Conservation (phyloP, 2,329 filamentous ascomycete species). For the Emmonsia crescens region DNA sequence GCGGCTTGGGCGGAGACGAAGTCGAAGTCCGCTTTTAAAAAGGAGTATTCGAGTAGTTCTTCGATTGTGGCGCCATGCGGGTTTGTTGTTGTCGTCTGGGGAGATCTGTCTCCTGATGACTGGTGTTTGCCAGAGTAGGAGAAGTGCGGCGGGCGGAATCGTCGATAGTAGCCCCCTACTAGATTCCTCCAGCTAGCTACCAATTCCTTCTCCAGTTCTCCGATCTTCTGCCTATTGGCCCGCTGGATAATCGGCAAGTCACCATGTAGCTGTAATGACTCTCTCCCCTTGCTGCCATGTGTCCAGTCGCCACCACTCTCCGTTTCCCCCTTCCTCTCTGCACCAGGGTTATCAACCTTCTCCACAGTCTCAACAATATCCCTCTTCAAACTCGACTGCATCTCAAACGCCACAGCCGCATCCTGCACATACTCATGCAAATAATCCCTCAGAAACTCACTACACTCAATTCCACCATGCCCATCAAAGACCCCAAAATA, state of each 20-base stretch:
- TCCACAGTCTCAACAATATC: slow-evolving; percentile 11
- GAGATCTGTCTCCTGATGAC: slow-evolving; percentile 22
- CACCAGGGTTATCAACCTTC: not conserved
- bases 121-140: slow-evolving; percentile 31
- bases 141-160: slow-evolving; percentile 78
- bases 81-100: slow-evolving; percentile 12
- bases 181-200: slow-evolving; percentile 69
- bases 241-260: slow-evolving; percentile 41
- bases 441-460: slow-evolving; percentile 71
- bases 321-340: slow-evolving; percentile 4
- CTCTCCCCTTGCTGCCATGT: not conserved
- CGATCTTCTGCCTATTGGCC: slow-evolving; percentile 50
- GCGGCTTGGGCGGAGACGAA: slow-evolving; percentile 82
- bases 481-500: slow-evolving; percentile 97
- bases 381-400: slow-evolving; percentile 61
- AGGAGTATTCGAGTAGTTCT: slow-evolving; percentile 72
- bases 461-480: slow-evolving; percentile 83
- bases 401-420: slow-evolving; percentile 61
- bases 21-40: slow-evolving; percentile 85
- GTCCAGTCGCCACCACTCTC: not conserved
- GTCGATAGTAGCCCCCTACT: slow-evolving; percentile 87
- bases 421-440: slow-evolving; percentile 84
- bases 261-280: slow-evolving; percentile 11
- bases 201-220: slow-evolving; percentile 58
- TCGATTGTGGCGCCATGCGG: slow-evolving; percentile 33